Evolutionary conservation across 768 basidiomycete genomes (phyloP), one percentile per base, ranked within the genome.

Genomic region (Cyclocybe cylindracea): DNA sequence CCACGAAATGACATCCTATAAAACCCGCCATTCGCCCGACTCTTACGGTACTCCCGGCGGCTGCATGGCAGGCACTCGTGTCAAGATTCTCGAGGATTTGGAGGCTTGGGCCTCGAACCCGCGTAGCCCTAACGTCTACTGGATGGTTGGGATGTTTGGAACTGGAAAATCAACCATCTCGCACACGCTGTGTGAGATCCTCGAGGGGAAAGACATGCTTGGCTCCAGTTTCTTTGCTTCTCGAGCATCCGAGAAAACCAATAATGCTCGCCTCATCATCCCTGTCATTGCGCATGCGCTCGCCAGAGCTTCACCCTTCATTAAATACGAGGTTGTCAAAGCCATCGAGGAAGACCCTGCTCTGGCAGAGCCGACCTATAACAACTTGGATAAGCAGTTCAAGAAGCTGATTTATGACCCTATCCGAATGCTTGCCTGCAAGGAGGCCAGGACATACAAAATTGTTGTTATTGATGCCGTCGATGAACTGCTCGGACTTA

Each of bases 391-490:
- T n/a, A 31, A 49, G 8, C 51, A 57, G 39, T 53, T 57, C 46
- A 24, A 41, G 31, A 31, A 50, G 47, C 39, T 53, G 3, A 35
- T 53, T 31, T 44, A 34, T 38, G 16, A 38, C 39, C 45, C 24
- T 40, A 37, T 42, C 11, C 33, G 2, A 5, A 29, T 29, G 38
- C 39, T 10, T 37, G 32, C 9, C 19, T 32, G 50, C 34, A 7
- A 8, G 43, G 4, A 11, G 32, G 42, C 7, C 16, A 51, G 11
- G 36, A 11, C 13, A n/a, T 44, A 55, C 39, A 56, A 56, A 32
- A 43, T 51, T 33, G 36, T 56, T 13, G 54, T 56, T 19, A 56
- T 56, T 44, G 50, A 56, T 44, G 50, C 50, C 14, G 4, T 56
- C 16, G 50, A 56, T 42, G 50, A 56, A 51, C 52, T 31, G 39